Base-by-base conservation (phyloP, 129 eudicot genomes). In the Flaveria linearis region DNA sequence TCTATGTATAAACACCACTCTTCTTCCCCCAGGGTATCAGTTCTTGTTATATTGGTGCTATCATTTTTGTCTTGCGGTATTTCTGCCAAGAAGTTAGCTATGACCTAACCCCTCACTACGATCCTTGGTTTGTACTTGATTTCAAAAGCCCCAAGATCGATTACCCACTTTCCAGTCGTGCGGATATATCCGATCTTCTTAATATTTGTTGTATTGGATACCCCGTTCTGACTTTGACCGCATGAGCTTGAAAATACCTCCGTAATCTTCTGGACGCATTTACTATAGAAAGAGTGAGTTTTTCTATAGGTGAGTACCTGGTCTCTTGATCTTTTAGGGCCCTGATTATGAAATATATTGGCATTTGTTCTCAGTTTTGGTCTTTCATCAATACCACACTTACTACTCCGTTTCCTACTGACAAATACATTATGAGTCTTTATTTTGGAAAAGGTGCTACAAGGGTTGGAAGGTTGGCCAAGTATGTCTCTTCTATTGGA, bases 21-120 rank as follows among this genome's bases (percentile, higher is more conserved):
- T 4, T 52, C 22, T 0, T 41, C 9, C 0, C 45, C 3, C 4
- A 12, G 3, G 0, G 2, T 25, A 1, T 4, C 12, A 1, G 12
- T 13, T 2, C 16, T 13, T 13, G 2, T 25, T 1, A 0, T 2
- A 1, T 12, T 3, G 0, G 0, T 2, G 4, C 0, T n/a, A 13
- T 41, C 45, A 4, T 11, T 4, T 11, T 3, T 17, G 0, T 49
- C 53, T 2, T 2, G 2, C 0, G 53, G 53, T 11, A 49, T 1
- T 49, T 49, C n/a, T 2, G n/a, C 12, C 1, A 49, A 7, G 26
- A 49, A 13, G 13, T 12, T 17, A 12, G 53, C n/a, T 0, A 49
- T 0, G 1, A 49, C 53, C 4, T 49, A 1, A 0, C n/a, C 53
- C 12, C 13, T 49, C 5, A 49, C 13, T 3, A n/a, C 53, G n/a